Base-by-base conservation (phyloP, 2,329 filamentous ascomycete species). In the Chaetomium sp. region DNA sequence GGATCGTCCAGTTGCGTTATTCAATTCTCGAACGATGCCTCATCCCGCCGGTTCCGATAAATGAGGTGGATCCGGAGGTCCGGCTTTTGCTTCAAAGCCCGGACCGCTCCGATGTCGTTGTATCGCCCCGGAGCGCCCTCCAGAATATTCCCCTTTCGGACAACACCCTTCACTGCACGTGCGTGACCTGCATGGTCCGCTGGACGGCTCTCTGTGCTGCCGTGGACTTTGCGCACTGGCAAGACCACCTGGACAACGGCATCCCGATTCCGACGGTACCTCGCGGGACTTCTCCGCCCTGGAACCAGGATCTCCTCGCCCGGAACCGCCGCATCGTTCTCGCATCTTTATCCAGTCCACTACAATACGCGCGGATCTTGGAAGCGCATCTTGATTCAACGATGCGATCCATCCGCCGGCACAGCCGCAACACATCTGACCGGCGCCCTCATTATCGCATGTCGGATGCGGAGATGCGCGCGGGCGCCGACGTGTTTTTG, bases 211-310 rank as follows among this genome's bases (percentile, higher is more conserved):
- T 84, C 5, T 74, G 74, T 56, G 62, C 82, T 0, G 68, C 75
- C 10, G 72, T 83, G 9, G 81, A 85, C 61, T 79, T 84, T 61
- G 74, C 78, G 0, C 71, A 79, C 62, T 84, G 79, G 76, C 81
- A 83, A 62, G 45, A 62, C 1, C 64, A 78, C 44, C 72, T 84
- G 6, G 76, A 84, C 55, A 60, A 64, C 0, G 74, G 78, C 1
- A 71, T 76, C 12, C 79, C 80, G 0, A 76, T 84, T 1, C 77
- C 78, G 0, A 74, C 75, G 38, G 74, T 83, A 34, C 68, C 73
- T 0, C 71, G 79, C 1, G 80, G 80, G 0, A 69, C 67, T 6
- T 54, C 63, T 5, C 75, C 78, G 0, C 64, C 69, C 14, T 83
- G 80, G 80, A 82, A 84, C 61, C 56, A 61, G 14, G 52, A 68